phyloP scores from a whole-genome alignment of 352 stramenopile genomes.

The Phytophthora pluvialis region DNA sequence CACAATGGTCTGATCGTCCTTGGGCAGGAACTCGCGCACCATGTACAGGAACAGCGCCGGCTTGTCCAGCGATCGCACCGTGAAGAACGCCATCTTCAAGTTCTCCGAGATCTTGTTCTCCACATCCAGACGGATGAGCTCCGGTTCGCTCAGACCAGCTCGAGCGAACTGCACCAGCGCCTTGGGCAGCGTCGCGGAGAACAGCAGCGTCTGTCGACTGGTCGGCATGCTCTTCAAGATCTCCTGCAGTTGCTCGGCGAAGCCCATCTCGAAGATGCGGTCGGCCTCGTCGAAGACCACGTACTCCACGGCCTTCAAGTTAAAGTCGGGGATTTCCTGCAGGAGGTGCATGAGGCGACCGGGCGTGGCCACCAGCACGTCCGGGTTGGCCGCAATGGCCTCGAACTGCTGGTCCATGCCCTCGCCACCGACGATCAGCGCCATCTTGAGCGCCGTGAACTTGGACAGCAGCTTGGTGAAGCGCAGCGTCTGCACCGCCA shows the following conservation, averaged over 20 bases:
- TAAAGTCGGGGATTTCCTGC: slow-evolving; percentile 94
- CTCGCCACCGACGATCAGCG: slow-evolving; percentile 97
- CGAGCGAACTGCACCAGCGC: slow-evolving; percentile 98
- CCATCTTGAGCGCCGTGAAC: slow-evolving; percentile 92
- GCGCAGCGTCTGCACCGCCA: slow-evolving; percentile 97
- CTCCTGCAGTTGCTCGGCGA: slow-evolving; percentile 96
- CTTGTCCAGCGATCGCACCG: slow-evolving; percentile 95
- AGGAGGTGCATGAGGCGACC: slow-evolving; percentile 95
- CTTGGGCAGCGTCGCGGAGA: slow-evolving; percentile 97
- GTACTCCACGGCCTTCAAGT: slow-evolving; percentile 91
- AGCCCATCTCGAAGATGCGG: slow-evolving; percentile 99
- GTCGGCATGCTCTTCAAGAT: slow-evolving; percentile 92
- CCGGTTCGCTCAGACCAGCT: slow-evolving; percentile 96
- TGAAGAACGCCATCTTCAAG: slow-evolving; percentile 98
- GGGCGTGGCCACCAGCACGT: slow-evolving; percentile 95
- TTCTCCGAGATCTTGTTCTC: slow-evolving; percentile 99
- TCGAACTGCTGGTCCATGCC: slow-evolving; percentile 99
- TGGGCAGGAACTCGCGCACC: slow-evolving; percentile 93
- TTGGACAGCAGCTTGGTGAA: slow-evolving; percentile 92
- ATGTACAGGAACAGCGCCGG: slow-evolving; percentile 96
- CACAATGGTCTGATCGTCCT: slow-evolving; percentile 95
- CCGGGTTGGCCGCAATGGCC: slow-evolving; percentile 92
- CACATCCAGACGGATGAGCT: slow-evolving; percentile 97
- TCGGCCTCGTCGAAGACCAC: slow-evolving; percentile 99
- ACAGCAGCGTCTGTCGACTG: slow-evolving; percentile 91